Base-by-base conservation (phyloP, 1,284 basidiomycete species). In the Ustilago cynodontis region DNA sequence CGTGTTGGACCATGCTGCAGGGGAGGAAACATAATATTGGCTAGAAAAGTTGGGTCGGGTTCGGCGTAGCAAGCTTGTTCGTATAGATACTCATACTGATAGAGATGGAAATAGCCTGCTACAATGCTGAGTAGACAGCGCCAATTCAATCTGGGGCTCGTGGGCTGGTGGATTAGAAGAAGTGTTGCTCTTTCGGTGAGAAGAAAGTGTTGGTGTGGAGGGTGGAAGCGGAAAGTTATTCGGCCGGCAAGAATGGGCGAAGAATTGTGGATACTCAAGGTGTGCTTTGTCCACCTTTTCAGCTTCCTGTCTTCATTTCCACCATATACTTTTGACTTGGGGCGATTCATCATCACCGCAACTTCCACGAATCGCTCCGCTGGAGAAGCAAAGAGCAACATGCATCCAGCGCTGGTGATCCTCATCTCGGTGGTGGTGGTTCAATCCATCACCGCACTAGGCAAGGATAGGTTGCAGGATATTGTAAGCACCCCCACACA, bases 391-490 rank as follows among this genome's bases (percentile, higher is more conserved):
- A 39, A 1, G 16, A 0, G 6, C 35, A 64, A 35, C 28, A 82
- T 82, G 78, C 81, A 82, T 65, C 78, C 81, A 24, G 81, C 81
- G 16, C 31, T 79, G 8, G 71, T 80, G n/a, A 80, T 82, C 41
- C 64, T 82, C 24, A 39, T 76, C 29, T 63, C 67, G 4, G 75
- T 76, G 18, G 57, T 81, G 31, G 26, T 74, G 9, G 57, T 69
- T 6, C 72, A 77, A 54, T 22, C 70, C 49, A 69, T 81, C 50
- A 33, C 66, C 6, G 49, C 53, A 33, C 31, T 82, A 14, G 79
- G 79, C 28, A 77, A 79, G 37, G 76, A 76, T 11, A 33, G 71
- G 8, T 50, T 82, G 22, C 60, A 72, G 22, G 58, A 67, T 18
- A 33, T 59, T 35, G 70, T 79, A 65, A 59, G 77, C 69, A 9